Evolutionary conservation across 208 protist species (phyloP).

Genomic region (Acanthamoeba healyi): DNA sequence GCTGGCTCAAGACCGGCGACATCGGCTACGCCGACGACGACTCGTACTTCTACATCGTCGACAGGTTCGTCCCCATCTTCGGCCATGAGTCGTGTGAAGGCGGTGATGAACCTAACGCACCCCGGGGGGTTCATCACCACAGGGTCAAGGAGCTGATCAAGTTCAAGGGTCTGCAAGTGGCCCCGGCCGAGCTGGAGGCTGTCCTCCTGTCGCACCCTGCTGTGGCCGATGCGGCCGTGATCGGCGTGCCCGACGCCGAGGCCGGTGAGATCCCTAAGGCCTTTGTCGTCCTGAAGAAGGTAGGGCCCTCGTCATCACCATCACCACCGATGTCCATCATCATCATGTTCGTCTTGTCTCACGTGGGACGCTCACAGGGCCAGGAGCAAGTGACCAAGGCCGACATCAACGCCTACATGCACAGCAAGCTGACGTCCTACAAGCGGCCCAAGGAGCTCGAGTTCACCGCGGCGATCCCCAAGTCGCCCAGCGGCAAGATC

Average conservation of each 20-base stretch:
- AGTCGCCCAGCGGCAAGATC: conserved; percentile 55
- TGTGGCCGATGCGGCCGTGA: conserved; percentile 19
- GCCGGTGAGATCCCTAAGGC: conserved; percentile 59
- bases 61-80: background rate
- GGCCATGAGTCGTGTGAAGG: too few species aligned
- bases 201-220: background rate
- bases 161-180: conserved; percentile 59
- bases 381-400: conserved; percentile 76
- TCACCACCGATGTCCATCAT: too few species aligned
- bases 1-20: conserved; percentile 58
- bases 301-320: too few species aligned
- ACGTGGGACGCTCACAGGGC: too few species aligned
- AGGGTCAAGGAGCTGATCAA: too few species aligned
- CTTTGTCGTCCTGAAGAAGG: conserved; percentile 15
- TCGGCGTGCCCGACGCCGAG: background rate
- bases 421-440: conserved; percentile 20
- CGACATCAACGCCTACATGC: conserved; percentile 87
- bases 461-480: conserved; percentile 50
- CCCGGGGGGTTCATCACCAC: too few species aligned
- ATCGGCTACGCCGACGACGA: conserved; percentile 1
- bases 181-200: conserved; percentile 63
- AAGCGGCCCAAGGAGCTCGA: background rate
- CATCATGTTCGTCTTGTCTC: too few species aligned
- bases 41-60: conserved; percentile 62
- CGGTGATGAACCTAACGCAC: too few species aligned